Conservation (phyloP, 495 filamentous ascomycete genomes). For the Aspergillus sclerotiicarbonarius region DNA sequence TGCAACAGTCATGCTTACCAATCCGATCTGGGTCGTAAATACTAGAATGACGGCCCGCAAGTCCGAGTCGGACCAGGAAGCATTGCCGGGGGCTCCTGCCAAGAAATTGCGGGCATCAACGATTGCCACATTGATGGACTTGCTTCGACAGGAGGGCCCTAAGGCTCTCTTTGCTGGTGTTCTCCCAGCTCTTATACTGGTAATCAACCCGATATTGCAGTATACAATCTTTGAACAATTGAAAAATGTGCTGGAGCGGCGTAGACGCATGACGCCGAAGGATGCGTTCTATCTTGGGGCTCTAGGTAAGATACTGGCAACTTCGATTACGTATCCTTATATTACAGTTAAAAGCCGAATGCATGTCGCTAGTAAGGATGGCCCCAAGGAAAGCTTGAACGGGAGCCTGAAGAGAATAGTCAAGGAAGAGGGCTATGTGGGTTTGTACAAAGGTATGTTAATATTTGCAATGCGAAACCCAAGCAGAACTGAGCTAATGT, state of each 20-base stretch:
- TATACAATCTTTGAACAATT: conserved; percentile 99
- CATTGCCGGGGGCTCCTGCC: conserved; percentile 44
- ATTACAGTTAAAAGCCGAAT: conserved; percentile 96
- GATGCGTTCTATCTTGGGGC: conserved; percentile 91
- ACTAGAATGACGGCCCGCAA: conserved; percentile 94
- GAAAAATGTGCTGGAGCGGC: conserved; percentile 71
- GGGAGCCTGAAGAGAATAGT: conserved; percentile 75
- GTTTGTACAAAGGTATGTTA: conserved; percentile 81
- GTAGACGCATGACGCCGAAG: conserved; percentile 69
- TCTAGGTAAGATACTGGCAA: conserved; percentile 90
- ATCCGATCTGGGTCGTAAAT: conserved; percentile 99
- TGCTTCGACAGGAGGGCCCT: conserved; percentile 78
- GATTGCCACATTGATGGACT: conserved; percentile 68
- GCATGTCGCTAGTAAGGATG: conserved; percentile 78
- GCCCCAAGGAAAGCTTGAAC: conserved; percentile 68
- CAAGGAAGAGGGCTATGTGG: conserved; percentile 80
- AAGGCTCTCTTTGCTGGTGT: conserved; percentile 87
- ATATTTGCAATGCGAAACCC: neutral
- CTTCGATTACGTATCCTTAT: conserved; percentile 93
- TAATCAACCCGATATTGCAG: conserved; percentile 97
- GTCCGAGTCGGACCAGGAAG: conserved; percentile 52
- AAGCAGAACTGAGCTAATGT: conserved; percentile 16
- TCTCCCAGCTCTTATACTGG: conserved; percentile 85
- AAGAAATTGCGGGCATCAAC: conserved; percentile 63
- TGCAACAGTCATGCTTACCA: conserved; percentile 92